Evolutionary conservation across 2,329 filamentous ascomycete species (phyloP).

Genomic region (Cladosporium sp.): DNA sequence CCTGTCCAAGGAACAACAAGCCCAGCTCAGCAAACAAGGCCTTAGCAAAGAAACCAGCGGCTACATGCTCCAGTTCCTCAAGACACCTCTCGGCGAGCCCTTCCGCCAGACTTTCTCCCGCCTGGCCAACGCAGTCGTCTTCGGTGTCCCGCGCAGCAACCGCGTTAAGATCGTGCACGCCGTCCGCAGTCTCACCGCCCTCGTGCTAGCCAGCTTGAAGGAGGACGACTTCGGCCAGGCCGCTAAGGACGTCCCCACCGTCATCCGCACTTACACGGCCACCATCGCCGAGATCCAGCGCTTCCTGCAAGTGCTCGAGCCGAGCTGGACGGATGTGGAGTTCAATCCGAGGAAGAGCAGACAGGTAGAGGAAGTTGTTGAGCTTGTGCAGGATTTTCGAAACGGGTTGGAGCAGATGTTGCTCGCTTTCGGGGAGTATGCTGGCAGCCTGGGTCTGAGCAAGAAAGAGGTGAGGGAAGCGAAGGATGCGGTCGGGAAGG

Average conservation of each 20-base stretch:
- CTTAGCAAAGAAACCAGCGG: constrained; percentile 39
- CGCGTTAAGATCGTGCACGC: constrained; percentile 64
- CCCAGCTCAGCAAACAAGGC: constrained; percentile 45
- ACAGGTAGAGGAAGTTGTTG: constrained; percentile 59
- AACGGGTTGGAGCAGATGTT: constrained; percentile 61
- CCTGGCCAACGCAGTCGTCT: constrained; percentile 59
- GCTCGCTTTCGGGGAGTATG: constrained; percentile 66
- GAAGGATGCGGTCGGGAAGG: constrained; percentile 47
- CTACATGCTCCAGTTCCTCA: constrained; percentile 40
- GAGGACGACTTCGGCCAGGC: constrained; percentile 85
- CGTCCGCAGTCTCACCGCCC: constrained; percentile 52
- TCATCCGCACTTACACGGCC: constrained; percentile 66
- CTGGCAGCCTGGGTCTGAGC: constrained; percentile 62
- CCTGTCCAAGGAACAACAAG: constrained; percentile 46
- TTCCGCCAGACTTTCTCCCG: constrained; percentile 66
- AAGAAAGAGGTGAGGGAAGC: constrained; percentile 67
- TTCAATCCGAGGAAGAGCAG: constrained; percentile 41
- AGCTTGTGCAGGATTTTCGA: constrained; percentile 59
- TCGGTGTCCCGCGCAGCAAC: constrained; percentile 68
- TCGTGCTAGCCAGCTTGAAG: constrained; percentile 65
- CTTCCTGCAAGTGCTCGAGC: constrained; percentile 53
- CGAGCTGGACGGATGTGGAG: constrained; percentile 75
- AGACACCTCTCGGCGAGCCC: constrained; percentile 54
- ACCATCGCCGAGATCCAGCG: constrained; percentile 64
- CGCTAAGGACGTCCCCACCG: constrained; percentile 68